A percentile compares a stretch with the other conserved stretches of the same genome.
Conservation (phyloP, 2,329 filamentous ascomycete species). For the Cladosporium cucumerinum region DNA sequence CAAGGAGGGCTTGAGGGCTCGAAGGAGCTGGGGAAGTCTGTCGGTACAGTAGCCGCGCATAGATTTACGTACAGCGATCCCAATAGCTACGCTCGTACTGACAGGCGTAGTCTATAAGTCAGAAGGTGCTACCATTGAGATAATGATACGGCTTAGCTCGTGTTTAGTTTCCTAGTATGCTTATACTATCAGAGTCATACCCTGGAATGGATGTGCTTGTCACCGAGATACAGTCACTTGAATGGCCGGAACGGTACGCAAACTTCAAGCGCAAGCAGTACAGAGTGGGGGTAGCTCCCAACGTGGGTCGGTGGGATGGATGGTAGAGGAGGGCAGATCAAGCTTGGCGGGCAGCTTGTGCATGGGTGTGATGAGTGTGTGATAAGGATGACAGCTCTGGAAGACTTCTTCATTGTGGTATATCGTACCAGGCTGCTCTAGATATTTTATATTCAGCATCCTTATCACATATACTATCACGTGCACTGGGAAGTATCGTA, state of each 20-base stretch:
- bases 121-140: background rate
- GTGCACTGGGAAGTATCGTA: background rate
- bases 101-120: background rate
- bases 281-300: background rate
- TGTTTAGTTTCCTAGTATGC: background rate
- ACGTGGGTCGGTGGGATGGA: background rate
- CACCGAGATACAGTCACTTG: background rate
- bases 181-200: background rate
- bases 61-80: background rate
- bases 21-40: background rate
- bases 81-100: background rate
- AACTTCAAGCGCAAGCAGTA: background rate
- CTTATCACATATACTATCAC: background rate
- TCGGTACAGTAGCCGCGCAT: background rate
- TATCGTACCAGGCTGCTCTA: background rate
- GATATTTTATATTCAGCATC: background rate
- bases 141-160: background rate
- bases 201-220: background rate
- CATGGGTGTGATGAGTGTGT: background rate
- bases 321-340: background rate
- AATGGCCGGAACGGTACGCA: background rate
- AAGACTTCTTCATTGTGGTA: background rate
- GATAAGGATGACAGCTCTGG: background rate
- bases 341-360: slow-evolving; percentile 1
- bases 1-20: background rate